These are phyloP conservation scores for Circinella minor DNA, from an alignment of 371 early-diverging fungal species.

Conservation along the genomic window DNA sequence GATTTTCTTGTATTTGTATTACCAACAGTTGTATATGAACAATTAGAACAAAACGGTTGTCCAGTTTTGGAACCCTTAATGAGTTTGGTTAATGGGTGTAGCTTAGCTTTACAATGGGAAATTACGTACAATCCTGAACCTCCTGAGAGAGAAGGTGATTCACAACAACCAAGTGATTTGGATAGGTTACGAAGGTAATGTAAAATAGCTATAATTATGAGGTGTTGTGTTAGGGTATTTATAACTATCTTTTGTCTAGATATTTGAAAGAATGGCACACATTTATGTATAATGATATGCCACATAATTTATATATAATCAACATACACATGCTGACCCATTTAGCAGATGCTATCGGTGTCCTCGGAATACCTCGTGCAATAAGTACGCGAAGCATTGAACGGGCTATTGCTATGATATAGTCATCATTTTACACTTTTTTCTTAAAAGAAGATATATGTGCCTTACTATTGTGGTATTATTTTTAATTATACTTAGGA, in stretches of 20 bases:
- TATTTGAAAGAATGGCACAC: not conserved
- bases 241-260: not conserved
- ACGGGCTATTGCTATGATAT: not conserved
- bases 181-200: not conserved
- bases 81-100: not conserved
- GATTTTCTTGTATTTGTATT: not conserved
- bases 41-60: not conserved
- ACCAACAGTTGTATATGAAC: not conserved
- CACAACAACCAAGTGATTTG: not conserved
- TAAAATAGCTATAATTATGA: not conserved
- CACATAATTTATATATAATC: not conserved
- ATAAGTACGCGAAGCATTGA: not conserved
- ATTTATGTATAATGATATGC: not conserved
- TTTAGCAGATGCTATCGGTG: not conserved
- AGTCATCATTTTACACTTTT: not conserved
- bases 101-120: not conserved
- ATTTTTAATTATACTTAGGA: no score
- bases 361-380: not conserved
- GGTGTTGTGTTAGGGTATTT: not conserved
- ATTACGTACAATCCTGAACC: not conserved
- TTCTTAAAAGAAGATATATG: no score
- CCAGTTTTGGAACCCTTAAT: not conserved
- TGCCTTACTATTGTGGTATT: no score
- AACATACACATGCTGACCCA: not conserved
- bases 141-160: not conserved